Base-by-base conservation (phyloP, 192 early-diverging fungal species). In the Cladochytrium replicatum region DNA sequence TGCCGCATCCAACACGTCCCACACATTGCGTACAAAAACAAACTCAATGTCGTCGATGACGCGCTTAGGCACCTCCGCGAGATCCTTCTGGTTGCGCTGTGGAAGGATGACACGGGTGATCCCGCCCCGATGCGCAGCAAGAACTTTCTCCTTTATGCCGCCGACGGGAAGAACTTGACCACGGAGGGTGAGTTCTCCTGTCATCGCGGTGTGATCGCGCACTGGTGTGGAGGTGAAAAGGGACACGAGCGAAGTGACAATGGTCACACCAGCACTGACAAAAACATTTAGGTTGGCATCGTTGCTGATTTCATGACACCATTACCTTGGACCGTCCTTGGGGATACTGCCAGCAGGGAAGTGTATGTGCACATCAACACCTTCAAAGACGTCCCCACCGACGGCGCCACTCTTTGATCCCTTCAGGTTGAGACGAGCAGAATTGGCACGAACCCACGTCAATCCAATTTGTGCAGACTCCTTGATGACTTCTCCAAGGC, bases 121-220 rank as follows among this genome's bases (percentile, higher is more conserved):
- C n/a, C 83, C 81, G 21, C 80, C 80, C 4, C 83, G 71, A 52
- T 91, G 85, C 0, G 86, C 88, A 0, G 86, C 83, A 17, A 91
- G 71, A 0, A 86, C 73, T 56, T 91, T 91, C 54, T 91, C 88
- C 58, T 87, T 88, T 50, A 91, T 81, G 17, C 89, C 89, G 0
- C 89, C 89, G 1, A 92, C 84, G 24, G 84, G 82, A 29, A 87
- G 63, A 0, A 92, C 85, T 32, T 82, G 70, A 5, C 89, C 89
- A 11, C 84, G 76, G 5, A 90, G 64, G 0, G 89, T 87, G 29
- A 92, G 74, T 60, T 92, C 89, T 32, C 89, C 89, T 1, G 89
- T 92, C 89, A 88, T 91, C 21, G 80, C 81, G 9, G 64, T 48
- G 51, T 63, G 57, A 4, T 48, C 55, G 11, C 55, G 68, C 0